Evolutionary conservation across 352 stramenopile genomes (phyloP), one percentile per base, ranked within the genome.

Genomic region (Blastocystis sp.): DNA sequence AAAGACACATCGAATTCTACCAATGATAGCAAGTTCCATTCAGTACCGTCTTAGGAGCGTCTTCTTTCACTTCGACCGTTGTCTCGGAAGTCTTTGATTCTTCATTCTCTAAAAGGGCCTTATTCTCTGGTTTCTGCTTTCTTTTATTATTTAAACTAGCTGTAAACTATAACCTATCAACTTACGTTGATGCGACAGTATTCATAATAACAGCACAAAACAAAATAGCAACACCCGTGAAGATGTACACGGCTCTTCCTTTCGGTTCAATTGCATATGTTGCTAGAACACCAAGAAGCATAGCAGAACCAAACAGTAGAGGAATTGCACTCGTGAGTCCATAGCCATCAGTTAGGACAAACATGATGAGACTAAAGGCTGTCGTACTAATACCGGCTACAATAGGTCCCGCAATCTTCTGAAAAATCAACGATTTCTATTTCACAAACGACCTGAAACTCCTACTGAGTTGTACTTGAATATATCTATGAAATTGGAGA

Each of bases 321-420:
- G 77, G 77, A 88, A 88, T 88, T 19, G 58, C 77, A 78, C 77
- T 88, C 27, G 77, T 77, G 7, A 88, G 77, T 33, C 77, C 77
- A 68, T 40, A 73, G 51, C 58, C 58, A 88, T 88, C 77, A 13
- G 62, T 88, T 6, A 88, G 62, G 11, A 78, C 58, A 24, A 88
- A 88, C 62, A 88, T 77, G 76, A 88, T 77, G 27, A 88, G 51
- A 44, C 58, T 77, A 70, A 88, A 77, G n/a, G 62, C 58, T 11
- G 56, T 54, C 22, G 62, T 77, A 33, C 35, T 58, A 17, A 48
- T 48, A 42, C 77, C 77, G 48, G 77, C 77, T 30, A 88, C 27
- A 75, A 54, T 54, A 33, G 77, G 77, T 59, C 77, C 77, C 0
- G 40, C 51, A 59, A 88, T 54, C 27, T 68, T 33, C 6, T 75